phyloP scores from a whole-genome alignment of 805 yeast genomes.

The Maudiozyma pseudohumilis region DNA sequence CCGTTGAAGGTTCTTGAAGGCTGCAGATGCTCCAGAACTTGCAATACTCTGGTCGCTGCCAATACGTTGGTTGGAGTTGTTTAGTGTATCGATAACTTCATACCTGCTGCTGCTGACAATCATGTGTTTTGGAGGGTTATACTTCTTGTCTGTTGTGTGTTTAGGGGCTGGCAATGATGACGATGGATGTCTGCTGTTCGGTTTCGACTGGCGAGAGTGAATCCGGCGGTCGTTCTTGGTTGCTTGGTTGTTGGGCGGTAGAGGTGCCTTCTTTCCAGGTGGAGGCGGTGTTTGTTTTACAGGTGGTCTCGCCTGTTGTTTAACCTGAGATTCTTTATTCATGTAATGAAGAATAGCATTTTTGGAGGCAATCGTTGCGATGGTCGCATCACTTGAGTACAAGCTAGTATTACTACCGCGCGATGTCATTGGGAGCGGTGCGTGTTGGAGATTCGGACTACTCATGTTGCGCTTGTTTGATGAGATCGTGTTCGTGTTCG shows the following conservation, averaged over 20 bases:
- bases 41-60: conserved; percentile 16
- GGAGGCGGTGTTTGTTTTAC: no score
- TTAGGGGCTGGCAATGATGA: conserved; percentile 4
- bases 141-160: conserved; percentile 8
- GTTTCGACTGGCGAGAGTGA: no score
- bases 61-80: conserved; percentile 9
- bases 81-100: conserved; percentile 24
- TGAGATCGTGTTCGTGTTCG: no score
- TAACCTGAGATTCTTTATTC: neutral
- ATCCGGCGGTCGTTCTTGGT: no score
- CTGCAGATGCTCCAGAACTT: conserved; percentile 29
- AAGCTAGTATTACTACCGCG: no score
- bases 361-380: neutral
- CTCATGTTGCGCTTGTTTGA: no score
- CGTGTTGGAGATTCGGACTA: no score
- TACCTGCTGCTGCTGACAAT: conserved; percentile 28
- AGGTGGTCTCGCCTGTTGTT: no score
- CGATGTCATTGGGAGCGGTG: no score
- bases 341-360: neutral
- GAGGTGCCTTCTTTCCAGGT: no score
- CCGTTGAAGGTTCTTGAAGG: conserved; percentile 23
- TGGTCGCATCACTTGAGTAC: neutral
- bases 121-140: conserved; percentile 22
- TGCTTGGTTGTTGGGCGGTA: no score
- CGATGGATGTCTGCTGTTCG: neutral